Evolutionary conservation across 805 yeast species (phyloP), one percentile per base, ranked within the genome.

Genomic region (Lipomyces kockii): DNA sequence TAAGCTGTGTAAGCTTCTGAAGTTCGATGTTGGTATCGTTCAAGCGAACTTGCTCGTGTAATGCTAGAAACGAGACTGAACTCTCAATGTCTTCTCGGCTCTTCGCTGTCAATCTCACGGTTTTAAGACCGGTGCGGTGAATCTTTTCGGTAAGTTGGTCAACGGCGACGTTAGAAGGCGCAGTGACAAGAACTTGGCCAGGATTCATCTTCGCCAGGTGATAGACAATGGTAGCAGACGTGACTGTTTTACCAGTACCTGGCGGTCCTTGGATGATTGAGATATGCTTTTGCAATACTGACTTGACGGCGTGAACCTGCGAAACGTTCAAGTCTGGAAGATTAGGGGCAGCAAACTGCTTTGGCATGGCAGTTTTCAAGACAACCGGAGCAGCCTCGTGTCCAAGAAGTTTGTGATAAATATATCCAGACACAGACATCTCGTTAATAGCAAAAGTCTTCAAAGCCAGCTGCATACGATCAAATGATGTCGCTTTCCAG

Each of bases 181-280:
- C 97, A 82, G 97, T 91, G 2, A 92, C 97, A 53, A 93, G 82
- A 8, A 92, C 86, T 69, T 86, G 85, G 59, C 86, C 87, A 64
- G 85, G 85, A 72, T 85, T 86, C 68, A 87, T 75, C 66, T 86
- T 85, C 2, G 87, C 82, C 63, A 92, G 80, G 74, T 91, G 97
- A 73, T 90, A 89, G 37, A 92, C 85, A 66, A 93, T 90, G 0
- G 97, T 88, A 1, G 97, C 94, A 0, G 97, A 91, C 0, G 97
- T 92, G 17, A 91, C 96, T 0, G 98, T 93, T 76, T 93, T 93
- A 76, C 98, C 98, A 0, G 98, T 93, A 71, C 97, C 97, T 2
- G 98, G 98, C 9, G 98, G 98, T 20, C 98, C 98, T 77, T 93
- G 97, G 69, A 92, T 91, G 71, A 92, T 82, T 5, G 95, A 85